Base-by-base conservation (phyloP, 371 early-diverging fungal species). In the Sporodiniella umbellata region DNA sequence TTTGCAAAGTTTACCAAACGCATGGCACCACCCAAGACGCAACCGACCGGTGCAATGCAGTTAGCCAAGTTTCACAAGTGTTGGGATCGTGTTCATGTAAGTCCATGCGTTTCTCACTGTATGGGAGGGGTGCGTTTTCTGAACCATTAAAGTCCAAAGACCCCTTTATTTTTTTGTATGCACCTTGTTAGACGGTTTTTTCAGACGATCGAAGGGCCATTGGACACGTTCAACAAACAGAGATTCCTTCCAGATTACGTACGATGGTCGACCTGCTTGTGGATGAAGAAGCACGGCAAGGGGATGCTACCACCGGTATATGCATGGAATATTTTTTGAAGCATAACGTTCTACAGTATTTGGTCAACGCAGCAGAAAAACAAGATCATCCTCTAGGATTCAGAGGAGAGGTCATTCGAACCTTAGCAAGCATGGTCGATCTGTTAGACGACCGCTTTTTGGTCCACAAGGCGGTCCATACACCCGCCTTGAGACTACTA, bases 301-400 rank as follows among this genome's bases (percentile, higher is more conserved):
- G 84, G 8, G 80, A 85, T 31, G 78, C 79, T 26, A 79, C 85
- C 1, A 88, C 89, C 0, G 95, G 94, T 18, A 82, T 87, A 1
- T 95, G 95, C 65, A 94, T 94, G 82, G 97, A 97, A 60, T 87
- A 89, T 45, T 85, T 94, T 47, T 76, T 97, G 53, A 91, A 88
- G 54, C 85, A 90, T 54, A 81, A 83, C 37, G 76, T 97, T 31
- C 68, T 97, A 30, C 84, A 80, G 25, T 78, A 83, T 33, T 77
- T 97, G 28, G 93, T 95, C 31, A 75, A 76, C 28, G 80, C 88
- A 26, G 82, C 94, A 1, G 89, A 91, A 46, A 75, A 75, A 33
- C 65, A 67, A 6, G 96, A 96, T 66, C 74, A 81, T 45, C 97
- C 97, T 17, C 64, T 72, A 1, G 96, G 95, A n/a, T 85, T 93